These are phyloP conservation scores for Haplographium delicatum DNA, from an alignment of 495 filamentous ascomycete genomes.

Conservation along the genomic window DNA sequence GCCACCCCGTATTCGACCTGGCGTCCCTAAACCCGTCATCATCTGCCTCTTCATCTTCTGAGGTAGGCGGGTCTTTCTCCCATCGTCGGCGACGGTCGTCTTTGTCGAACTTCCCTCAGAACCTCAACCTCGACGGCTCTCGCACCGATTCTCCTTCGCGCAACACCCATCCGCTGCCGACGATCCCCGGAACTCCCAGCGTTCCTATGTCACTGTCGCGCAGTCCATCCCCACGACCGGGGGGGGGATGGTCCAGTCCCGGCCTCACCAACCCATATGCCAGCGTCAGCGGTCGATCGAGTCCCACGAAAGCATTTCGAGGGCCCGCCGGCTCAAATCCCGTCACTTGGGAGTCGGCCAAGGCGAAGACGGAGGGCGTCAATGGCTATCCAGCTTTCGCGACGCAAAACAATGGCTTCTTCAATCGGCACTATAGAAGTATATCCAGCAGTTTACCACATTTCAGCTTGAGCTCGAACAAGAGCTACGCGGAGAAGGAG, in stretches of 20 bases:
- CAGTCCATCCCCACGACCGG: constrained; percentile 74
- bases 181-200: constrained; percentile 37
- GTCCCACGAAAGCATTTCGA: constrained; percentile 43
- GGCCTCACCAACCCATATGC: constrained; percentile 58
- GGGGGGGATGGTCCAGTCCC: constrained; percentile 84
- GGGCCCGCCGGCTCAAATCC: constrained; percentile 47
- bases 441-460: constrained; percentile 69
- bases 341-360: constrained; percentile 75
- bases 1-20: constrained; percentile 20
- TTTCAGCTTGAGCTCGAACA: constrained; percentile 43
- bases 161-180: constrained; percentile 12
- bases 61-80: constrained; percentile 17
- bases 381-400: constrained; percentile 75
- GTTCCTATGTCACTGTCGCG: constrained; percentile 73
- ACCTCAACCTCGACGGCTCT: constrained; percentile 8
- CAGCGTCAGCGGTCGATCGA: constrained; percentile 60
- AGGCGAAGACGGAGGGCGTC: constrained; percentile 70
- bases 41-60: constrained; percentile 19
- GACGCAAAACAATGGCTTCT: constrained; percentile 74
- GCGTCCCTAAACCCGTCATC: constrained; percentile 25
- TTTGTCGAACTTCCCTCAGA: constrained; percentile 16
- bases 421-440: constrained; percentile 68
- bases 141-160: constrained; percentile 2
- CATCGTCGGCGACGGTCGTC: constrained; percentile 27
- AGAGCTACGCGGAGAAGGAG: constrained; percentile 67